Evolutionary conservation across 352 stramenopile species (phyloP), one percentile per base, ranked within the genome.

Genomic region (Phytophthora sansomeana): DNA sequence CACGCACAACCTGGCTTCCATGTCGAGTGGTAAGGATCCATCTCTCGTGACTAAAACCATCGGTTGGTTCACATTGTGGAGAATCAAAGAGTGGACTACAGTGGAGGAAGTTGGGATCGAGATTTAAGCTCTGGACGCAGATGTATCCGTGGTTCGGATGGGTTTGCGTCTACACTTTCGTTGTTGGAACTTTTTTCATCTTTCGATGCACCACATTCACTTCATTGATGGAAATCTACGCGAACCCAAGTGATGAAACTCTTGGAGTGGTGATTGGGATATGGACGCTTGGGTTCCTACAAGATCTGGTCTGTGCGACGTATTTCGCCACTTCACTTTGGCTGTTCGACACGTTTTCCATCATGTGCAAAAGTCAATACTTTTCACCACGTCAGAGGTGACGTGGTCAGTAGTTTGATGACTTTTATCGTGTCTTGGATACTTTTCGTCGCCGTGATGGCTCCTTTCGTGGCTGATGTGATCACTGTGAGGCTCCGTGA

Each of bases 271-370:
- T 58, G 47, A 17, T 75, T 8, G 53, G 41, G 1, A 48, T 58
- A 6, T n/a, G 76, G n/a, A 41, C 49, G 33, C 58, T 77, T 17
- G 67, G 72, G 0, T 14, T 62, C 38, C 26, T 68, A 11, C 58
- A 79, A 54, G 71, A 79, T 50, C 57, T 61, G n/a, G 58, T 74
- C 47, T 76, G 67, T n/a, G 57, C 69, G 16, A 71, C 63, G 28
- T 79, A 74, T 49, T 59, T 79, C 44, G 62, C 71, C 4, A 17
- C 48, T 7, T 35, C 47, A 13, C 50, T 79, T n/a, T 79, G 71
- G 71, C 19, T 74, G 36, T 32, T 65, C 13, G 71, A 79, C 21
- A 61, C 36, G 13, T 67, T n/a, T 54, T 60, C 48, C 8, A 24
- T 49, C 7, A 42, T 77, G 42, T 38, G 33, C 13, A 26, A 21